A percentile compares a stretch with the other conserved stretches of the same genome.
Conservation (phyloP, 805 yeast species). For the Nakazawaea anatomiae region DNA sequence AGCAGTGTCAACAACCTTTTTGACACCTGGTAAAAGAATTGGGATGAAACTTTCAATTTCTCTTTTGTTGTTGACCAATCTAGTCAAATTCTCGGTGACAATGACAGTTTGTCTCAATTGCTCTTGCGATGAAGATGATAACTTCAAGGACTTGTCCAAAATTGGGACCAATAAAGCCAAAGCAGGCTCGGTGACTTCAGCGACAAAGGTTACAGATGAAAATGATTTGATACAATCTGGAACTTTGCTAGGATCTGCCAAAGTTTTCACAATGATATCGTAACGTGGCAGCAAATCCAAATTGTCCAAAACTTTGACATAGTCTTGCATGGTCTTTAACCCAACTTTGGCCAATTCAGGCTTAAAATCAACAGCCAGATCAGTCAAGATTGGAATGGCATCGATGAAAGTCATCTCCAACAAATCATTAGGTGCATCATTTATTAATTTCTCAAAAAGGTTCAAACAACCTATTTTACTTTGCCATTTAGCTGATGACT, state of each 20-base stretch:
- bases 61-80: slow-evolving; percentile 88
- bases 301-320: slow-evolving; percentile 83
- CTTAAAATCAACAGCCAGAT: slow-evolving; percentile 90
- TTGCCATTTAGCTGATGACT: slow-evolving; percentile 90
- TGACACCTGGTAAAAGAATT: slow-evolving; percentile 81
- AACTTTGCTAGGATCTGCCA: slow-evolving; percentile 85
- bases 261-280: slow-evolving; percentile 78
- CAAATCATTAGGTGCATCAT: slow-evolving; percentile 78
- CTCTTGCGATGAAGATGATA: slow-evolving; percentile 88
- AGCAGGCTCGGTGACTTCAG: slow-evolving; percentile 97
- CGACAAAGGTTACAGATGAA: slow-evolving; percentile 93
- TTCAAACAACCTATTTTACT: slow-evolving; percentile 77
- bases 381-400: slow-evolving; percentile 80
- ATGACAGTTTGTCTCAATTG: slow-evolving; percentile 95
- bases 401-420: slow-evolving; percentile 75
- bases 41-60: slow-evolving; percentile 90
- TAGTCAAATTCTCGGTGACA: slow-evolving; percentile 90
- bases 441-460: slow-evolving; percentile 65
- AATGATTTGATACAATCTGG: slow-evolving; percentile 84
- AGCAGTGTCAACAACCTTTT: slow-evolving; percentile 83
- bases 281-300: slow-evolving; percentile 85
- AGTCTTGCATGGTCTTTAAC: slow-evolving; percentile 57
- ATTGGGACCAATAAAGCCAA: slow-evolving; percentile 87
- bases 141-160: slow-evolving; percentile 79
- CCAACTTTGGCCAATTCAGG: slow-evolving; percentile 93